These are phyloP conservation scores for Pseudogymnoascus sp. DNA, from an alignment of 2,329 filamentous ascomycete species.

Conservation along the genomic window DNA sequence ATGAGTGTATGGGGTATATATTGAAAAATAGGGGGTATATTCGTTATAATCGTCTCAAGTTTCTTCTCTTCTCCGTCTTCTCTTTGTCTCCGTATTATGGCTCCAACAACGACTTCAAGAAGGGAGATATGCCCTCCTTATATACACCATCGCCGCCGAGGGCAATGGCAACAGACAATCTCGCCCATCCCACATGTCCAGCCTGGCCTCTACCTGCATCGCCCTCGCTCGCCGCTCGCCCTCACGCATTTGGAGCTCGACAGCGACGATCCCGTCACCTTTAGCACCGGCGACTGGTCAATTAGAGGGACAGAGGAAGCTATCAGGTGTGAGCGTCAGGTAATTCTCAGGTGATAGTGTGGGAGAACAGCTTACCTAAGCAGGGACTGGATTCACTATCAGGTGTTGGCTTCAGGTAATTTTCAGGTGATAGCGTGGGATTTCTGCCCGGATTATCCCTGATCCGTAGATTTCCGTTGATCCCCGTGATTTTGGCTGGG, in stretches of 20 bases:
- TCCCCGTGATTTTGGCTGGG: neutral
- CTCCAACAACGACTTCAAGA: neutral
- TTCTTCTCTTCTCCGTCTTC: neutral
- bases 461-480: neutral
- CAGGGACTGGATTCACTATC: neutral
- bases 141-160: neutral
- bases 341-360: neutral
- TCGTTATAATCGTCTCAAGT: neutral
- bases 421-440: neutral
- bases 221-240: neutral
- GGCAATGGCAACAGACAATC: neutral
- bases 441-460: neutral
- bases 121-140: neutral
- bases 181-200: neutral
- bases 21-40: neutral
- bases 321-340: neutral
- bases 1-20: neutral
- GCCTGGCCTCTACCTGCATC: neutral
- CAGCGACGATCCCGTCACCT: neutral
- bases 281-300: neutral
- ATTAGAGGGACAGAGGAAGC: neutral
- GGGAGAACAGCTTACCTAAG: neutral
- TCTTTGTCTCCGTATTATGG: neutral
- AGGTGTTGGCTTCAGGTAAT: neutral
- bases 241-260: neutral